Percentiles rank a stretch among this genome's conserved stretches.
Conservation (phyloP, 441 rosid species). For the Dalechampia spathulata region DNA sequence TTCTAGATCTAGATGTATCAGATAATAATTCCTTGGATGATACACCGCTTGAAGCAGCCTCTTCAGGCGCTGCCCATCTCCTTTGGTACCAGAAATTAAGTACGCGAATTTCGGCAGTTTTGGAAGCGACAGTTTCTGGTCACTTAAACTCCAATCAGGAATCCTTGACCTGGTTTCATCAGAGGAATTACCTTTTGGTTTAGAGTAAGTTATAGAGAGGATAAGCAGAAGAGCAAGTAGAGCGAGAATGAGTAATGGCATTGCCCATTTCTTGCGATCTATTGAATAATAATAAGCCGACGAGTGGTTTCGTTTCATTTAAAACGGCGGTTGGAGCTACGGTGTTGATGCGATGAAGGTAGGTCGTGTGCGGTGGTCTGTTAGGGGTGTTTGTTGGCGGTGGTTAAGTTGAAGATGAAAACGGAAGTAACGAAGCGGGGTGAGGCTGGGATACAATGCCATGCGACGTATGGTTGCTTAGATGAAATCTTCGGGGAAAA, state of each 20-base stretch:
- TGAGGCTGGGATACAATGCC: no score
- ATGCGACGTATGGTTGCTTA: no score
- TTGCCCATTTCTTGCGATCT: conserved; percentile 36
- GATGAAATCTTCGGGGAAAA: no score
- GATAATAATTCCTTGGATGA: conserved; percentile 70
- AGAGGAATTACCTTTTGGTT: neutral
- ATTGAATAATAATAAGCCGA: conserved; percentile 16
- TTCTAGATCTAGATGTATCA: conserved; percentile 74
- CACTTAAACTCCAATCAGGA: conserved; percentile 14
- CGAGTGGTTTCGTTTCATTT: conserved; percentile 43
- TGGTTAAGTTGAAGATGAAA: no score
- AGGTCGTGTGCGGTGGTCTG: neutral
- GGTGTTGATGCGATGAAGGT: neutral
- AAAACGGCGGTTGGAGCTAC: neutral
- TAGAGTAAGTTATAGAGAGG: conserved; percentile 25
- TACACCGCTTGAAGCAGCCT: conserved; percentile 59
- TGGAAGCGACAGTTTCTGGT: conserved; percentile 3
- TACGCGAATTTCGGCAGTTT: conserved; percentile 60
- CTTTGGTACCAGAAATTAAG: conserved; percentile 67
- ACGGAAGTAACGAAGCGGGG: no score
- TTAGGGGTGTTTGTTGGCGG: no score
- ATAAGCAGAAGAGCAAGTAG: conserved; percentile 31
- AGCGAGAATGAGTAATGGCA: conserved; percentile 22
- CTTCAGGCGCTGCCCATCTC: conserved; percentile 50
- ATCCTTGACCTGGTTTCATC: conserved; percentile 1